These are phyloP conservation scores for Mycena vitilis DNA, from an alignment of 768 basidiomycete species.

Conservation along the genomic window DNA sequence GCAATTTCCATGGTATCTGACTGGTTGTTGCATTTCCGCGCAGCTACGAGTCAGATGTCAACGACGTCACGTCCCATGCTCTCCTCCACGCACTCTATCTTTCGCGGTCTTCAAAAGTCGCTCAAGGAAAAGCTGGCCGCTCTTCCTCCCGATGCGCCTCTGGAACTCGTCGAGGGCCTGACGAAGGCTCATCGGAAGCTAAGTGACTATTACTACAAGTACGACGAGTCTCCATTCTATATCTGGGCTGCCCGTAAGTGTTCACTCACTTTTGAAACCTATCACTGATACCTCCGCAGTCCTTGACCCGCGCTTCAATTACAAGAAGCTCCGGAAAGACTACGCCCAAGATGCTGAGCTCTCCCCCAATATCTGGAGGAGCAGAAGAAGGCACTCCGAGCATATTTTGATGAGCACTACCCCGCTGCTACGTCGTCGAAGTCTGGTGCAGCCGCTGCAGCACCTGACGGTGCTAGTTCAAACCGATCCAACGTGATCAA, in stretches of 20 bases:
- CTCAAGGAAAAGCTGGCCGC: slow-evolving; percentile 14
- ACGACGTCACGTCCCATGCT: slow-evolving; percentile 34
- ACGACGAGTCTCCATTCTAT: slow-evolving; percentile 24
- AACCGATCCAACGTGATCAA: background rate
- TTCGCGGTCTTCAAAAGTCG: slow-evolving; percentile 23
- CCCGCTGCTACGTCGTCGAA: background rate
- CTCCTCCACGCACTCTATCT: slow-evolving; percentile 21
- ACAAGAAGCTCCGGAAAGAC: slow-evolving; percentile 5
- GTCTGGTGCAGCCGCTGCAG: background rate
- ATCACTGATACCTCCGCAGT: background rate
- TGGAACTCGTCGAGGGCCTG: slow-evolving; percentile 19
- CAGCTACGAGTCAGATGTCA: slow-evolving; percentile 39
- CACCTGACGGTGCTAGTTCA: background rate
- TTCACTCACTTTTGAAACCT: background rate
- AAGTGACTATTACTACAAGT: slow-evolving; percentile 29
- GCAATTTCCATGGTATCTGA: slow-evolving; percentile 27
- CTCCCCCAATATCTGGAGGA: background rate
- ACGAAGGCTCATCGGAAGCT: slow-evolving; percentile 23
- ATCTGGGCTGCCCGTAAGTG: slow-evolving; percentile 32
- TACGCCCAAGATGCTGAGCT: slow-evolving; percentile 3
- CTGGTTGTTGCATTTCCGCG: slow-evolving; percentile 28
- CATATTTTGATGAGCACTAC: slow-evolving; percentile 2
- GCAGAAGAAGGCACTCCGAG: background rate
- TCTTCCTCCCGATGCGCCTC: background rate
- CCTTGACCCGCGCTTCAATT: slow-evolving; percentile 4